Percentiles rank a stretch among this genome's conserved stretches.
phyloP scores from a whole-genome alignment of 495 filamentous ascomycete species.

The Xanthoparmelia taractica region DNA sequence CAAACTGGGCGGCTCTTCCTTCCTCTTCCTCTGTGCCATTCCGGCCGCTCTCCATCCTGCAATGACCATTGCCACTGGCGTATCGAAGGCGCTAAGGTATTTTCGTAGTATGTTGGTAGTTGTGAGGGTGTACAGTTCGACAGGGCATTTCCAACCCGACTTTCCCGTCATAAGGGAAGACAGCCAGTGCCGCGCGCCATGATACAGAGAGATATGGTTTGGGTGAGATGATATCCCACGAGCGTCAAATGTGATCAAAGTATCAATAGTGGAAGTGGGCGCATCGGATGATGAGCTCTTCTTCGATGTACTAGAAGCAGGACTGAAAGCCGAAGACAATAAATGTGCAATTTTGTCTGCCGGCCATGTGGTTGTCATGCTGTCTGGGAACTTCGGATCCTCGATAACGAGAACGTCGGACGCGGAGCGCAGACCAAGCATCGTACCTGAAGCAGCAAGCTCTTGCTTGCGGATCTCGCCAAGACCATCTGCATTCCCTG shows the following conservation, averaged over 20 bases:
- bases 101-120: conserved; percentile 65
- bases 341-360: conserved; percentile 57
- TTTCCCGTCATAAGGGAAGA: conserved; percentile 53
- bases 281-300: conserved; percentile 13
- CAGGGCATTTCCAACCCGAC: conserved; percentile 60
- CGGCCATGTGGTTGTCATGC: conserved; percentile 72
- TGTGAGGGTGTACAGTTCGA: conserved; percentile 75
- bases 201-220: conserved; percentile 82
- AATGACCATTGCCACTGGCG: conserved; percentile 51
- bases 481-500: conserved; percentile 78
- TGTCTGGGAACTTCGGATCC: conserved; percentile 71
- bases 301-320: not conserved
- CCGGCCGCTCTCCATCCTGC: conserved; percentile 36
- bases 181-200: conserved; percentile 69
- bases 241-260: conserved; percentile 80
- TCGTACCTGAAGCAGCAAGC: conserved; percentile 64
- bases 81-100: conserved; percentile 70
- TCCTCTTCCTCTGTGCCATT: conserved; percentile 20
- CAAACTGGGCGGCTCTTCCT: conserved; percentile 45
- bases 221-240: conserved; percentile 75
- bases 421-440: conserved; percentile 62
- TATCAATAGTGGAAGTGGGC: conserved; percentile 61
- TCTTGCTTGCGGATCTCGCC: conserved; percentile 76
- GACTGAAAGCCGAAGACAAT: conserved; percentile 41
- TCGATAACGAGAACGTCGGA: conserved; percentile 79